Percentiles rank a stretch among this genome's conserved stretches.
These are phyloP conservation scores for Leccinum griseonigrum DNA, from an alignment of 1,284 basidiomycete genomes.

Conservation along the genomic window DNA sequence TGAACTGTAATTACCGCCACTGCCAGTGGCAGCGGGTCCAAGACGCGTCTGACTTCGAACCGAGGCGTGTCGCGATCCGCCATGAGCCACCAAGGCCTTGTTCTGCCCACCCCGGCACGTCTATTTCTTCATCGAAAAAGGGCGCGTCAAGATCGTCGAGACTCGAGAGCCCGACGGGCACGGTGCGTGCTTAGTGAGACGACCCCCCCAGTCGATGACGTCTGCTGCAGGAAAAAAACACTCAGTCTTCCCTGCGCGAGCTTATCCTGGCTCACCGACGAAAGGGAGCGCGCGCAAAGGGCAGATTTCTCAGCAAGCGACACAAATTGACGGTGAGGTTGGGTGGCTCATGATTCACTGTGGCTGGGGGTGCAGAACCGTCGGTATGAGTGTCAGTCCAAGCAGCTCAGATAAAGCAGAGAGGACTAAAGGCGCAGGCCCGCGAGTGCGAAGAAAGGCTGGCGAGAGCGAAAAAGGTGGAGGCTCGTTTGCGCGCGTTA, in stretches of 20 bases:
- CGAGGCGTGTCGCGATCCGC: no score
- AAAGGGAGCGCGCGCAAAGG: constrained; percentile 68
- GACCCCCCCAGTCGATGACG: constrained; percentile 2
- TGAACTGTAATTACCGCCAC: no score
- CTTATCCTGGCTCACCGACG: constrained; percentile 77
- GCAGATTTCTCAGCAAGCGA: constrained; percentile 41
- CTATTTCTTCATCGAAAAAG: constrained; percentile 76
- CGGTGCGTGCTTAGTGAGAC: not conserved
- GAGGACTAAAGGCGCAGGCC: constrained; percentile 67
- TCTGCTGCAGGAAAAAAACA: constrained; percentile 69
- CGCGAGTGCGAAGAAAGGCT: constrained; percentile 62
- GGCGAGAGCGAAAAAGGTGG: constrained; percentile 55
- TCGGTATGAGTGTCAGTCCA: constrained; percentile 77
- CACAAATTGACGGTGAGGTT: constrained; percentile 36
- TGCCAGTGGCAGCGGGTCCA: no score
- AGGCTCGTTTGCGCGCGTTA: constrained; percentile 56
- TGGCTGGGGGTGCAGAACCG: constrained; percentile 47
- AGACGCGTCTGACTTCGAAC: no score
- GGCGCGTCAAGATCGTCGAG: constrained; percentile 78
- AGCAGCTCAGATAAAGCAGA: constrained; percentile 60
- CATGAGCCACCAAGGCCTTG: constrained; percentile 19
- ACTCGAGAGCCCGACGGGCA: constrained; percentile 40
- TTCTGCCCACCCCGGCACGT: constrained; percentile 72
- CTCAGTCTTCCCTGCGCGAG: constrained; percentile 78
- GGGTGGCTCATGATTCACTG: constrained; percentile 7